phyloP scores from a whole-genome alignment of 345 rosid genomes.

The Geranium rotundifolium region DNA sequence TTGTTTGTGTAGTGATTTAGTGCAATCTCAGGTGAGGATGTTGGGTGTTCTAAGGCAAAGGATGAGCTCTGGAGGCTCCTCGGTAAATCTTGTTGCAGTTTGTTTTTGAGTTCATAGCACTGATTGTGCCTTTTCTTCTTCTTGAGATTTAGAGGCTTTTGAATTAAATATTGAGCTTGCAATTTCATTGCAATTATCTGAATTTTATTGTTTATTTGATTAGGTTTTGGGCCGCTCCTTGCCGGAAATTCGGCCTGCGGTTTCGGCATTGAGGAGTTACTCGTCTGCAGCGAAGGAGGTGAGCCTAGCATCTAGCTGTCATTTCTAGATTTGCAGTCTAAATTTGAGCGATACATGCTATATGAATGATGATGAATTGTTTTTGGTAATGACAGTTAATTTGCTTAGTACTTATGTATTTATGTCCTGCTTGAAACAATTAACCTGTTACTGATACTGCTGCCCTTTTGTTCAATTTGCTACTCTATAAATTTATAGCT shows the following conservation, averaged over 20 bases:
- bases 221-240: constrained; percentile 28
- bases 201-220: constrained; percentile 2
- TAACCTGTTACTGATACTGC: too few species aligned
- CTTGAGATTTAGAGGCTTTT: neutral
- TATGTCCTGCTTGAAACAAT: too few species aligned
- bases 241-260: constrained; percentile 40
- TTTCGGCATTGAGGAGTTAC: constrained; percentile 37
- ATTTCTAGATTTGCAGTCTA: neutral
- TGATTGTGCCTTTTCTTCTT: neutral
- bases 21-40: constrained; percentile 26
- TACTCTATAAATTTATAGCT: too few species aligned
- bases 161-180: neutral
- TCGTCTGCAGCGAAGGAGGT: constrained; percentile 69
- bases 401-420: too few species aligned
- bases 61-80: constrained; percentile 28
- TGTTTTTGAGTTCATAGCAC: neutral
- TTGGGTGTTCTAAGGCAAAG: constrained; percentile 47
- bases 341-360: neutral
- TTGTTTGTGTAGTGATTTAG: neutral
- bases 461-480: too few species aligned
- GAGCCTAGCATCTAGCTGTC: neutral
- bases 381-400: neutral
- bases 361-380: neutral
- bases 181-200: constrained; percentile 1
- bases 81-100: constrained; percentile 11